Evolutionary conservation across 805 yeast species (phyloP).

Genomic region (Clavispora vitiphila): DNA sequence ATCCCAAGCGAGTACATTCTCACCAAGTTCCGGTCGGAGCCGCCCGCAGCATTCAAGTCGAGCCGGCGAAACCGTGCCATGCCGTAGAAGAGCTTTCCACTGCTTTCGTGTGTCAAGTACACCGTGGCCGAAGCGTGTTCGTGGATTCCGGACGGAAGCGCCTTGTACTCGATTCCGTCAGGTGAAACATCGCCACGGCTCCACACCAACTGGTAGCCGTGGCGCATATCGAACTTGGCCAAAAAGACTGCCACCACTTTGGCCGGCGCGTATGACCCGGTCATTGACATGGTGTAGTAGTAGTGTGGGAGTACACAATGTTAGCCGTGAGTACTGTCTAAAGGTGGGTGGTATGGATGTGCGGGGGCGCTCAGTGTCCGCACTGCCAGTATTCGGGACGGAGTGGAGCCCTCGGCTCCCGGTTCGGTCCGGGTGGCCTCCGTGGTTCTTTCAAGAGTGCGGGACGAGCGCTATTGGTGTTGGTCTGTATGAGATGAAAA

Average conservation of each 20-base stretch:
- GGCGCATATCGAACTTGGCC: slow-evolving; percentile 29
- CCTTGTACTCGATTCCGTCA: slow-evolving; percentile 35
- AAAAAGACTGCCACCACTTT: slow-evolving; percentile 30
- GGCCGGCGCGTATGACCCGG: slow-evolving; percentile 13
- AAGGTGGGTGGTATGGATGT: too few relatives aligned
- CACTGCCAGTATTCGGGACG: too few relatives aligned
- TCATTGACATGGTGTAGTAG: background rate
- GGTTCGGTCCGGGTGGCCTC: too few relatives aligned
- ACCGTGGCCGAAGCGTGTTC: slow-evolving; percentile 26
- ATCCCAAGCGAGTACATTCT: slow-evolving; percentile 65
- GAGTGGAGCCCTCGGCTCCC: too few relatives aligned
- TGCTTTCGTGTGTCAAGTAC: slow-evolving; percentile 24
- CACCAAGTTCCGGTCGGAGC: slow-evolving; percentile 30
- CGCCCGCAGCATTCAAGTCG: slow-evolving; percentile 8
- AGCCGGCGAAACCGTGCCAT: slow-evolving; percentile 28
- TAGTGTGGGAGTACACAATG: background rate
- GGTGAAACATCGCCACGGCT: slow-evolving; percentile 13
- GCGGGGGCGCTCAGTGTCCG: too few relatives aligned
- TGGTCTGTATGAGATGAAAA: too few relatives aligned
- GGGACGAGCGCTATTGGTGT: too few relatives aligned
- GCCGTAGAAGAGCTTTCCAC: slow-evolving; percentile 29
- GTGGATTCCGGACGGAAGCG: slow-evolving; percentile 39
- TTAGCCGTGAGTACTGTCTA: background rate
- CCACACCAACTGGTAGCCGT: slow-evolving; percentile 38
- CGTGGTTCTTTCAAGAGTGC: too few relatives aligned